These are phyloP conservation scores for Fusarium fracticaudum DNA, from an alignment of 2,329 filamentous ascomycete genomes.

Conservation along the genomic window DNA sequence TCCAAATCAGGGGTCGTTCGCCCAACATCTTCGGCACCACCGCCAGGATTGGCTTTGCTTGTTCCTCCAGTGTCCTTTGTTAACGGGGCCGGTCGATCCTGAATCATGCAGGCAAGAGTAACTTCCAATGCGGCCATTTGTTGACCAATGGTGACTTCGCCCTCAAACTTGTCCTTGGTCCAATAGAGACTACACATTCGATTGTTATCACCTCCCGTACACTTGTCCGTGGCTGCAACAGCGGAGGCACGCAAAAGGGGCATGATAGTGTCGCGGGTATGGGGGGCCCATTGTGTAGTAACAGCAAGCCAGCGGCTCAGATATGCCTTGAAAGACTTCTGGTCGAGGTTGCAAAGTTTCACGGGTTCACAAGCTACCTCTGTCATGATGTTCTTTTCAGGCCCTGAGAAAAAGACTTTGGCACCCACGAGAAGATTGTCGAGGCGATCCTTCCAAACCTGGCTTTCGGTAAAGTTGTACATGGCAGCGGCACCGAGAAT, in stretches of 20 bases:
- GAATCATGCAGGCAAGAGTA: constrained; percentile 68
- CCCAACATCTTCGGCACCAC: constrained; percentile 58
- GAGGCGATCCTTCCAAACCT: constrained; percentile 67
- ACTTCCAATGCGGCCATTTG: constrained; percentile 77
- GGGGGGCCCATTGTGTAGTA: constrained; percentile 71
- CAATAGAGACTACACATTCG: constrained; percentile 70
- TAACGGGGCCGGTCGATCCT: constrained; percentile 53
- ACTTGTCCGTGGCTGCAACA: constrained; percentile 65
- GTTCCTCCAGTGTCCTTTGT: constrained; percentile 67
- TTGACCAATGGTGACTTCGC: constrained; percentile 70
- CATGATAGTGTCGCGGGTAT: constrained; percentile 63
- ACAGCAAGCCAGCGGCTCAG: constrained; percentile 69
- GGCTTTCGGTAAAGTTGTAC: constrained; percentile 67
- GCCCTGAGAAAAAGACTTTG: constrained; percentile 63
- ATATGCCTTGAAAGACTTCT: constrained; percentile 72
- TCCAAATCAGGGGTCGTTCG: constrained; percentile 44
- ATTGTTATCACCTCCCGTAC: constrained; percentile 64
- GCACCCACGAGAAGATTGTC: constrained; percentile 65
- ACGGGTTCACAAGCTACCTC: constrained; percentile 73
- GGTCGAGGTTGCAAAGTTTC: constrained; percentile 68
- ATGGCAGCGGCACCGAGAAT: constrained; percentile 74
- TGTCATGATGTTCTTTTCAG: constrained; percentile 66
- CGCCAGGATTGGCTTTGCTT: constrained; percentile 57
- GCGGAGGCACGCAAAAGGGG: constrained; percentile 65
- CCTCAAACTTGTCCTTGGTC: constrained; percentile 66